These are phyloP conservation scores for Ananas comosus DNA, from an alignment of 176 grass and related monocot genomes.

Conservation along the genomic window DNA sequence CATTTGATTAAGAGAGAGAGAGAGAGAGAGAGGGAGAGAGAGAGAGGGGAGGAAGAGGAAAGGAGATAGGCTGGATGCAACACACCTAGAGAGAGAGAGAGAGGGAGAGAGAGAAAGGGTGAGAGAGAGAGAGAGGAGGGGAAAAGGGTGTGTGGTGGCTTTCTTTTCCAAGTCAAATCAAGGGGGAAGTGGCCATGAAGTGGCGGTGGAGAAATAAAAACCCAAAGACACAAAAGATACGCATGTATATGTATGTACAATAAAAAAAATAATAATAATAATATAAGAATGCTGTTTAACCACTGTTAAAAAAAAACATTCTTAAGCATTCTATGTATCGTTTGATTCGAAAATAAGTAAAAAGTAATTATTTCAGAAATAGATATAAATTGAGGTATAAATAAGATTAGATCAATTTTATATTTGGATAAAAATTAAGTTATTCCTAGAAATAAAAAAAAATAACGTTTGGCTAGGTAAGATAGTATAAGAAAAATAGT, in stretches of 20 bases:
- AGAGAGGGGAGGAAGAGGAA: conserved; percentile 10
- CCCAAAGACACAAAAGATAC: conserved; percentile 4
- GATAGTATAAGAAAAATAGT: too few species aligned
- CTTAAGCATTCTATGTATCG: too few species aligned
- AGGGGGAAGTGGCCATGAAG: conserved; percentile 33
- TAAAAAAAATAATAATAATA: too few species aligned
- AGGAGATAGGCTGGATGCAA: conserved; percentile 51
- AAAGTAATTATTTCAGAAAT: too few species aligned
- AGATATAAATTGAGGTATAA: too few species aligned
- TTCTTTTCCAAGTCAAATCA: conserved; percentile 81
- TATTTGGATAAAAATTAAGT: too few species aligned
- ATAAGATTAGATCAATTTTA: too few species aligned
- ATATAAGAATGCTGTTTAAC: too few species aligned
- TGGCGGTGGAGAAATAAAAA: conserved; percentile 31
- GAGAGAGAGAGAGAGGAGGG: conserved; percentile 20
- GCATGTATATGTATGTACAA: neutral
- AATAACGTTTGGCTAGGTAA: too few species aligned
- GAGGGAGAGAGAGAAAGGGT: conserved; percentile 22
- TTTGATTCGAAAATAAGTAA: too few species aligned
- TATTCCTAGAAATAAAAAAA: too few species aligned
- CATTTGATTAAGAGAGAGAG: conserved; percentile 30
- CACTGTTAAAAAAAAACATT: too few species aligned
- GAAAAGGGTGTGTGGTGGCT: conserved; percentile 28
- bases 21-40: conserved; percentile 1
- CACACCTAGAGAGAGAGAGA: conserved; percentile 35